Base-by-base conservation (phyloP, 208 protist genomes). In the Borovskyia barvae region DNA sequence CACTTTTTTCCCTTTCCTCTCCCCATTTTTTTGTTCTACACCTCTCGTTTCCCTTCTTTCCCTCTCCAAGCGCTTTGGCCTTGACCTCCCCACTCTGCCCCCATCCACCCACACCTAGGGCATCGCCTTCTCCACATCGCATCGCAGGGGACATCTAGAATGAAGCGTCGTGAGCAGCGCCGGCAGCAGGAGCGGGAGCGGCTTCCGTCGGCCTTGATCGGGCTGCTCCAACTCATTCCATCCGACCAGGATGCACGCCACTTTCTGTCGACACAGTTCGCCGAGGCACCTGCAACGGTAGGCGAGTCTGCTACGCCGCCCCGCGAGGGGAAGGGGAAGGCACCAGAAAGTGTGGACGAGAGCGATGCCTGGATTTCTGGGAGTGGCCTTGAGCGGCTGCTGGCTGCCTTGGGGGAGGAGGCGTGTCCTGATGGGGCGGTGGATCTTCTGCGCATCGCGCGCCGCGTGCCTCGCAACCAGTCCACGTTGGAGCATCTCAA, bases 391-490 rank as follows among this genome's bases (percentile, higher is more conserved):
- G 57, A 65, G 46, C 51, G 62, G 28, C 70, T 93, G 14, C 69
- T 90, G 24, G 62, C 55, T 15, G 71, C 50, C 9, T 65, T 93
- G 9, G 82, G 82, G 7, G 63, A 79, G 15, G 74, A 84, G 3
- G 61, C 59, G 12, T 83, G 77, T 19, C 67, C 75, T 32, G 66
- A 74, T 17, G 75, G 72, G 2, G 69, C 48, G 11, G 57, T 64
- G 25, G 90, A 96, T 55, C 20, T 96, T 3, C 41, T 89, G 43
- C 64, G 66, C 22, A 66, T 93, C 45, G 68, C 82, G 1, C 73
- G 76, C n/a, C 77, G 87, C 40, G 82, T 92, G 45, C 90, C 86
- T 12, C 86, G 81, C 37, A 96, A 79, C 52, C 85, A 72, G 29
- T 92, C 87, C n/a, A 90, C 86, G 2, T 35, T 48, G 15, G 68